phyloP scores from a whole-genome alignment of 139 green algal species.

The Closterium sp. region DNA sequence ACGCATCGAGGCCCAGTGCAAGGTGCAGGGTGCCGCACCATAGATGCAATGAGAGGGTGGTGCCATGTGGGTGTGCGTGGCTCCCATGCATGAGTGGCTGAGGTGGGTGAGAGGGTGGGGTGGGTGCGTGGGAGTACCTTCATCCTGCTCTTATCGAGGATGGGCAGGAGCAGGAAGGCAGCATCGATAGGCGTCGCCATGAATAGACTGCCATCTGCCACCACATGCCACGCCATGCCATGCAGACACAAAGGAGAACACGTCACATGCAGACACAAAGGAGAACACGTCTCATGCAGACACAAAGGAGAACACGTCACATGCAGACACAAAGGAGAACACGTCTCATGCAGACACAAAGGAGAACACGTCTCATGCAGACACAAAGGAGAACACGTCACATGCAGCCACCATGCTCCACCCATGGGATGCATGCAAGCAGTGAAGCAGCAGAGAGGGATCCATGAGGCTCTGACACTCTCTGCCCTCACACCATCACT shows the following conservation, averaged over 20 bases:
- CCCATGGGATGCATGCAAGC: background rate
- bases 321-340: background rate
- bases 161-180: background rate
- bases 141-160: background rate
- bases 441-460: background rate
- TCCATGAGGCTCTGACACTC: background rate
- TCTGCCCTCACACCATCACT: background rate
- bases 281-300: too few species aligned
- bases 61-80: background rate
- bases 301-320: background rate
- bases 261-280: background rate
- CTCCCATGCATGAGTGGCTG: too few species aligned
- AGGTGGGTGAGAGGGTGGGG: background rate
- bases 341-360: too few species aligned
- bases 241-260: background rate
- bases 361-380: too few species aligned
- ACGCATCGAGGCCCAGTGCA: too few species aligned
- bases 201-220: background rate
- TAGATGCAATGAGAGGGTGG: too few species aligned
- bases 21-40: too few species aligned
- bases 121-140: background rate
- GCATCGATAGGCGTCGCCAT: background rate
- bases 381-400: background rate
- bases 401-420: background rate
- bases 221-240: background rate